Base-by-base conservation (phyloP, 169 alveolate species). In the Babesia ovis region DNA sequence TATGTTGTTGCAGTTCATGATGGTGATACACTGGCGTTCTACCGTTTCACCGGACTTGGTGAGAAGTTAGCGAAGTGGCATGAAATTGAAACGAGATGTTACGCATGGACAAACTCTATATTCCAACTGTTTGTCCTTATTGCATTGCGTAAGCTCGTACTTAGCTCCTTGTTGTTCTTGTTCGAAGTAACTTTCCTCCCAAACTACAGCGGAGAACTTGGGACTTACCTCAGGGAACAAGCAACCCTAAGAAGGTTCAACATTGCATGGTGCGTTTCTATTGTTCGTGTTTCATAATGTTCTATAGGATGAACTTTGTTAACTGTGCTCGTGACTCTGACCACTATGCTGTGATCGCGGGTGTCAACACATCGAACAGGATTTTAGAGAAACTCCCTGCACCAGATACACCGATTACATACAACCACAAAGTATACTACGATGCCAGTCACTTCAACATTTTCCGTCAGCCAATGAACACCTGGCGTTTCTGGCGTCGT, bases 141-240 rank as follows among this genome's bases (percentile, higher is more conserved):
- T 11, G 25, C 85, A 11, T 35, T 81, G 39, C 53, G 85, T 45
- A 64, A 53, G 23, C 89, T 81, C 12, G 50, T 81, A 32, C 73
- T 72, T 22, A 50, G 77, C 23, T 45, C 71, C 22, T 31, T 72
- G 35, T 54, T 81, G 59, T 64, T 81, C 37, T 22, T 81, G 23
- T 81, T 81, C 50, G 89, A 81, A 41, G 53, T 81, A 8, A 76
- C 56, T 41, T 81, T 81, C 45, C 48, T 81, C 48, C 68, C 84
- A 14, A 81, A 81, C 54, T 81, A 71, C 54, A 59, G 77, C 14
- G 54, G 59, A 29, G 89, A 81, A 27, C 53, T 81, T 54, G 37
- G 34, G 1, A 35, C 58, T 5, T 81, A 37, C 59, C 56, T 81
- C 29, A 57, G 57, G 31, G 81, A 70, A 16, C 67, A 62, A 34